phyloP scores from a whole-genome alignment of 257 asterid species.

The Plantago ovata region DNA sequence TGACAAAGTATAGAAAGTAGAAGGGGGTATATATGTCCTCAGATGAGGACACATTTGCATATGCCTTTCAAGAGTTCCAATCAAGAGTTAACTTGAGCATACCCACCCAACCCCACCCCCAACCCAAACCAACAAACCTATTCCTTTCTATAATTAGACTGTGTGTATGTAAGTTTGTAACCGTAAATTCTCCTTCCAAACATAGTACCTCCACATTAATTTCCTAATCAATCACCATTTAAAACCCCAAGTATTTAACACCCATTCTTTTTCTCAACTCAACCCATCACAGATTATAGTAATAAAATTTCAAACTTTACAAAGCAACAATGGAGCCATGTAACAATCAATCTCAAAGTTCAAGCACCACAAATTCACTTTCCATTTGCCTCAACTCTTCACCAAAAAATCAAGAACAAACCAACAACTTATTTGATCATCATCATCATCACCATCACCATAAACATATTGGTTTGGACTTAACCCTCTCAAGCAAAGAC shows the following conservation, averaged over 20 bases:
- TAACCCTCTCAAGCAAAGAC: slow-evolving; percentile 41
- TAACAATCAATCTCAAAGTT: slow-evolving; percentile 21
- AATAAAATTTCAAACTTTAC: not conserved
- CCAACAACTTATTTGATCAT: slow-evolving; percentile 19
- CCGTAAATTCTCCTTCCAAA: slow-evolving; percentile 42
- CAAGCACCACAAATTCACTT: slow-evolving; percentile 20
- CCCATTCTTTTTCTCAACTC: slow-evolving; percentile 24
- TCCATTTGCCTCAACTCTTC: slow-evolving; percentile 14
- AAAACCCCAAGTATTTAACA: slow-evolving; percentile 26
- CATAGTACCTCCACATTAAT: slow-evolving; percentile 48
- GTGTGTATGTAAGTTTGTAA: too few relatives aligned
- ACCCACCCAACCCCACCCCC: too few relatives aligned
- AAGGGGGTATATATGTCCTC: not conserved
- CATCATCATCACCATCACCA: too few relatives aligned
- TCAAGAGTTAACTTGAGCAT: too few relatives aligned
- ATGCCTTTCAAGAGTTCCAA: not conserved
- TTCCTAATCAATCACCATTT: slow-evolving; percentile 34
- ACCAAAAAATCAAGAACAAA: not conserved
- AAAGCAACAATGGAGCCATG: slow-evolving; percentile 21
- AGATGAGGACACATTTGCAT: not conserved
- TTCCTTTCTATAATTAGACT: slow-evolving; percentile 32
- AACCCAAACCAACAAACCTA: not conserved
- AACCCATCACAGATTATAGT: not conserved
- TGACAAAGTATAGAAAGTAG: not conserved
- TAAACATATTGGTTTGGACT: slow-evolving; percentile 39